Percentiles rank a stretch among this genome's conserved stretches.
phyloP scores from a whole-genome alignment of 2,329 filamentous ascomycete species.

The Ophiostoma quercus region DNA sequence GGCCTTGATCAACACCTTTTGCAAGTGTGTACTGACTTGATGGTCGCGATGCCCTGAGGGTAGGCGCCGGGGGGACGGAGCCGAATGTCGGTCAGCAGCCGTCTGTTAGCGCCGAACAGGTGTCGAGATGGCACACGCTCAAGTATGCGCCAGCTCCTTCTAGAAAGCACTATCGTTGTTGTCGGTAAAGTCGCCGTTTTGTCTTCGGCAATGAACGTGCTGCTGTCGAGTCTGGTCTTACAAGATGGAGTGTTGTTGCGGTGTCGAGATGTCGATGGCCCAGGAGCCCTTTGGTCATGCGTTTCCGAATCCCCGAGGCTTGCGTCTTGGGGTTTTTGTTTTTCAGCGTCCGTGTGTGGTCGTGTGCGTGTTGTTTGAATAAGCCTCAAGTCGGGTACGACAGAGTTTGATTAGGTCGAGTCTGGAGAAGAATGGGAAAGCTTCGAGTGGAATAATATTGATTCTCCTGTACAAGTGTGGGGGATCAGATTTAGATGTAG shows the following conservation, averaged over 20 bases:
- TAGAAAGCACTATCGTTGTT: not conserved
- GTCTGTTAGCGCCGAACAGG: not conserved
- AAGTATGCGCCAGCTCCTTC: not conserved
- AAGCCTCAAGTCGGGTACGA: not conserved
- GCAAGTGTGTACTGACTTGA: not conserved
- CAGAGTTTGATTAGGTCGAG: not conserved
- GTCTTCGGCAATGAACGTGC: not conserved
- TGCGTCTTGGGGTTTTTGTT: not conserved
- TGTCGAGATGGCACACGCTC: not conserved
- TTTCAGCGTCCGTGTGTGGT: not conserved
- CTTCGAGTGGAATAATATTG: not conserved
- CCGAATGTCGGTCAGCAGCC: constrained; percentile 2
- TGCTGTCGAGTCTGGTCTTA: not conserved
- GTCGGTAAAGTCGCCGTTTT: not conserved
- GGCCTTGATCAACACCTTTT: not conserved
- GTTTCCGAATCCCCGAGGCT: not conserved
- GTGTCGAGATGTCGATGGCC: not conserved
- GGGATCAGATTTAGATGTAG: not conserved
- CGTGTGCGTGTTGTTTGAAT: not conserved
- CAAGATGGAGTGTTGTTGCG: not conserved
- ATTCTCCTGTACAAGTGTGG: not conserved
- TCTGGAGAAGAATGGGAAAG: not conserved
- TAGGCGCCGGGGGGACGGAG: not conserved
- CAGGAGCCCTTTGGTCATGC: not conserved
- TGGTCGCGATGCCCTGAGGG: not conserved